Percentiles rank a stretch among this genome's conserved stretches.
Conservation (phyloP, 2,329 filamentous ascomycete species). For the Neofusicoccum umdonicola region DNA sequence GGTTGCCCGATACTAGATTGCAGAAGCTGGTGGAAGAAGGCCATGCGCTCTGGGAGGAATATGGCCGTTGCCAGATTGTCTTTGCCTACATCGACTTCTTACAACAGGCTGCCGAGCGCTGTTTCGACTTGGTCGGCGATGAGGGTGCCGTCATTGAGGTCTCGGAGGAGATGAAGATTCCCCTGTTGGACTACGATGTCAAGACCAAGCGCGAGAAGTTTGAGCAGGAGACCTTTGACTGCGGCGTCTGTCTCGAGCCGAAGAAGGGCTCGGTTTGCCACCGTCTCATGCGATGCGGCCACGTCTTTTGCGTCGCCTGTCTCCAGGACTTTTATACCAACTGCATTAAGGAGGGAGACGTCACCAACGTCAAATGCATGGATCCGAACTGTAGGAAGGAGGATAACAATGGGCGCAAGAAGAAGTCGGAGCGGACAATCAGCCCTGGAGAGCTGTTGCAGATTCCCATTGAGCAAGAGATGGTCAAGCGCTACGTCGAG, state of each 20-base stretch:
- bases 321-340: constrained; percentile 86
- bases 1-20: constrained; percentile 51
- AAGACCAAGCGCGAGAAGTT: constrained; percentile 73
- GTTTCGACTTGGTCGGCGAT: constrained; percentile 50
- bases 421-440: constrained; percentile 65
- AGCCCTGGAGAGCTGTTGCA: constrained; percentile 75
- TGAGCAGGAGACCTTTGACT: constrained; percentile 80
- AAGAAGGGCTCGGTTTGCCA: constrained; percentile 85
- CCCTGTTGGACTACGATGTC: constrained; percentile 74
- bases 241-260: constrained; percentile 84
- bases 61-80: constrained; percentile 55
- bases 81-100: constrained; percentile 61
- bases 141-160: constrained; percentile 46
- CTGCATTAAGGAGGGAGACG: constrained; percentile 80
- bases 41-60: constrained; percentile 58
- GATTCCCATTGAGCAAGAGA: constrained; percentile 56
- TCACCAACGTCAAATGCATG: constrained; percentile 76
- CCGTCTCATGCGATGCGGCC: constrained; percentile 75
- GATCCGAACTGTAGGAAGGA: constrained; percentile 74
- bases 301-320: constrained; percentile 89
- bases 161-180: constrained; percentile 57
- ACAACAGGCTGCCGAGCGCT: constrained; percentile 56
- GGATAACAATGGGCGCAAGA: constrained; percentile 37
- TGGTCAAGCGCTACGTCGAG: constrained; percentile 80
- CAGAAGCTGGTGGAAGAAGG: constrained; percentile 48